phyloP scores from a whole-genome alignment of 164 flowering plant species.

The Dillenia turbinata region DNA sequence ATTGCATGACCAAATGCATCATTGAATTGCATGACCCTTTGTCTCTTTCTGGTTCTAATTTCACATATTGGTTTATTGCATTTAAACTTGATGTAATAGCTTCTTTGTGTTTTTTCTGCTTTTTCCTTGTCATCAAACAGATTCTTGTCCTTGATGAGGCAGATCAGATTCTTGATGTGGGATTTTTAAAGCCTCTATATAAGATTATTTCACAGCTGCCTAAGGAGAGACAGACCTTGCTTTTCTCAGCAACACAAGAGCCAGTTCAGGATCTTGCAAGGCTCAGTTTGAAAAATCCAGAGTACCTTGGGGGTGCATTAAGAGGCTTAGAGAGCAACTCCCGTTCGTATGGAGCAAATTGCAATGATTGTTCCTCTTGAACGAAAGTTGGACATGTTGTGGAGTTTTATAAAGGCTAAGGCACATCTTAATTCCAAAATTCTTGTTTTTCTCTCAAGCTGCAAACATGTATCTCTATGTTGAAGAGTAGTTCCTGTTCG shows the following conservation, averaged over 20 bases:
- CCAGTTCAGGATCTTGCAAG: conserved; percentile 94
- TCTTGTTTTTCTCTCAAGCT: conserved; percentile 81
- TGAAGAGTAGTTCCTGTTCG: too few species aligned
- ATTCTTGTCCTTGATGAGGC: conserved; percentile 97
- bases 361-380: conserved; percentile 77
- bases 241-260: conserved; percentile 95
- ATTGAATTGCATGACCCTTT: too few species aligned
- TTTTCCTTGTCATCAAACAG: conserved; percentile 57
- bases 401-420: conserved; percentile 91
- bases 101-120: neutral
- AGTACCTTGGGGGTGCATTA: conserved; percentile 90
- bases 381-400: conserved; percentile 80
- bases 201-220: conserved; percentile 88
- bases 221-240: conserved; percentile 76
- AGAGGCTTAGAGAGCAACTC: conserved; percentile 80
- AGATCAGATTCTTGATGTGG: conserved; percentile 85
- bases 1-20: too few species aligned
- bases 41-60: too few species aligned
- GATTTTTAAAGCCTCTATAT: conserved; percentile 66
- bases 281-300: conserved; percentile 93
- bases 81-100: too few species aligned
- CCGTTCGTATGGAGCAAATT: conserved; percentile 62
- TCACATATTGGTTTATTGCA: too few species aligned
- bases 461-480: conserved; percentile 71
- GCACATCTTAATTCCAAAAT: conserved; percentile 82